A percentile compares a stretch with the other conserved stretches of the same genome.
These are phyloP conservation scores for Globomyces pollinis-pini DNA, from an alignment of 192 early-diverging fungal genomes.

Conservation along the genomic window DNA sequence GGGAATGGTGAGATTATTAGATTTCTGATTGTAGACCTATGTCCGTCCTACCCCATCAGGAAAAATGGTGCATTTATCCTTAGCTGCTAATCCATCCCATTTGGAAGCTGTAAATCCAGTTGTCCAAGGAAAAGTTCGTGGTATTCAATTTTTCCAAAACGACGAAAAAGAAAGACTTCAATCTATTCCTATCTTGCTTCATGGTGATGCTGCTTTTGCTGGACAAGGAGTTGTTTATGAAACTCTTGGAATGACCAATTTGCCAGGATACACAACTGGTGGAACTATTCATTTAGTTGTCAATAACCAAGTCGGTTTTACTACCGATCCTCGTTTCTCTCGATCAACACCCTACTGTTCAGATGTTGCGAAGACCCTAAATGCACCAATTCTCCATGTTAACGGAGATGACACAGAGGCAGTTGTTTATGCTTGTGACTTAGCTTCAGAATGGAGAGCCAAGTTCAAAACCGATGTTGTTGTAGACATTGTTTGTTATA, in stretches of 20 bases:
- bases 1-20: constrained; percentile 27
- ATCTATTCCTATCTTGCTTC: constrained; percentile 89
- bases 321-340: constrained; percentile 91
- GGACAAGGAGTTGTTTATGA: constrained; percentile 98
- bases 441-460: constrained; percentile 94
- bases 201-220: constrained; percentile 98
- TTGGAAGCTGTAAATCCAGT: constrained; percentile 97
- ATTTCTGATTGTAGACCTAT: constrained; percentile 51
- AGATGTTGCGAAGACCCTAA: constrained; percentile 93
- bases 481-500: constrained; percentile 94
- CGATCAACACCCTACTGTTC: constrained; percentile 95
- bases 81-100: constrained; percentile 98
- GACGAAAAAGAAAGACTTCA: constrained; percentile 70
- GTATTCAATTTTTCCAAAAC: constrained; percentile 87
- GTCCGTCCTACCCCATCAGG: constrained; percentile 92
- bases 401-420: constrained; percentile 98
- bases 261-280: constrained; percentile 92
- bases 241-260: constrained; percentile 89
- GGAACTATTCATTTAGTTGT: constrained; percentile 95
- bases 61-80: constrained; percentile 92
- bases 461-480: constrained; percentile 96
- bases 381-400: constrained; percentile 96
- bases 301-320: constrained; percentile 99
- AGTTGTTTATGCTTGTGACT: constrained; percentile 87
- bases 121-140: constrained; percentile 96